Conservation (phyloP, 1,284 basidiomycete genomes). For the Bothia castanella region DNA sequence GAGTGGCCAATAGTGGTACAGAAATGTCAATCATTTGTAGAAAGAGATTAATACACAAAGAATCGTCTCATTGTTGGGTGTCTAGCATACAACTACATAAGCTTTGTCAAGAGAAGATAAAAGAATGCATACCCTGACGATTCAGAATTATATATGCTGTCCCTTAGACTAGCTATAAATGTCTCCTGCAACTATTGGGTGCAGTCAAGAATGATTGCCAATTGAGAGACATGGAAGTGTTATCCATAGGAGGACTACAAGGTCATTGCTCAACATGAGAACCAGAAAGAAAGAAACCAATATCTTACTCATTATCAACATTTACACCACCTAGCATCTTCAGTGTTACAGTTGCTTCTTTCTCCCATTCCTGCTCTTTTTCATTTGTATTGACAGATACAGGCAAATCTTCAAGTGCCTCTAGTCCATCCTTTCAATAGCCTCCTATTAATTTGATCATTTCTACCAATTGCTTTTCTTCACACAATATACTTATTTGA, state of each 20-base stretch:
- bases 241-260: conserved; percentile 59
- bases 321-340: conserved; percentile 49
- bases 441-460: conserved; percentile 51
- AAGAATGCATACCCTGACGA: conserved; percentile 59
- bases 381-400: conserved; percentile 36
- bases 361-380: conserved; percentile 60
- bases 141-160: conserved; percentile 45
- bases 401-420: conserved; percentile 39
- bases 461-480: conserved; percentile 70
- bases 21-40: conserved; percentile 77
- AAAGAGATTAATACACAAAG: conserved; percentile 93
- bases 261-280: conserved; percentile 2
- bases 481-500: conserved; percentile 79
- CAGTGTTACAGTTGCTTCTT: conserved; percentile 51
- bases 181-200: conserved; percentile 67
- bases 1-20: conserved; percentile 71
- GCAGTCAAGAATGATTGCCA: conserved; percentile 79
- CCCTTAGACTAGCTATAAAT: conserved; percentile 61
- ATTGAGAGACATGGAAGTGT: conserved; percentile 88
- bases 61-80: conserved; percentile 78
- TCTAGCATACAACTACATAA: conserved; percentile 34
- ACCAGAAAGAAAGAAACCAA: not conserved
- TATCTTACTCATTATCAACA: conserved; percentile 56
- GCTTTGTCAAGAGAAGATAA: not conserved
- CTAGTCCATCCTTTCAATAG: conserved; percentile 61